Evolutionary conservation across 2,329 filamentous ascomycete species (phyloP).

Genomic region (Phyllosticta ampelicida): DNA sequence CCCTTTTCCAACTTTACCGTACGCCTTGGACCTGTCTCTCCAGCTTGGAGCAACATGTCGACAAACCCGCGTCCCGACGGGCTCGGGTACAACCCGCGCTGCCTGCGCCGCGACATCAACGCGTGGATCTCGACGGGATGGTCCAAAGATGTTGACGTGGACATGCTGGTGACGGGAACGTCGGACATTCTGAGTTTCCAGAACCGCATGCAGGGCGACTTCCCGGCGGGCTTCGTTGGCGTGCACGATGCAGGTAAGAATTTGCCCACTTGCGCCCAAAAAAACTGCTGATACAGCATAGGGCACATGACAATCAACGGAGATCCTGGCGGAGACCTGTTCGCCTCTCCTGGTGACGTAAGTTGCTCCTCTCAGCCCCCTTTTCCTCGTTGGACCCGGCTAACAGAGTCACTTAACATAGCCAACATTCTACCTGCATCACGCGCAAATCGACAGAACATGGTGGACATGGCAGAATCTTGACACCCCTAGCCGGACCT

Average conservation of each 20-base stretch:
- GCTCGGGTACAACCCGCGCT: slow-evolving; percentile 29
- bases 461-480: slow-evolving; percentile 44
- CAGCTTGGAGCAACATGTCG: slow-evolving; percentile 21
- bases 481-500: slow-evolving; percentile 27
- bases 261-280: too few relatives aligned
- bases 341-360: slow-evolving; percentile 34
- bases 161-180: slow-evolving; percentile 17
- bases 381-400: neutral
- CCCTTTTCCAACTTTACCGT: slow-evolving; percentile 40
- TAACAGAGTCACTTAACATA: neutral
- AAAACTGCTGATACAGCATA: too few relatives aligned
- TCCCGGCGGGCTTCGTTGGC: slow-evolving; percentile 26
- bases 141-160: slow-evolving; percentile 18
- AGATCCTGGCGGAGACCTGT: slow-evolving; percentile 37
- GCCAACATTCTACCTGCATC: slow-evolving; percentile 36
- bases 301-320: slow-evolving; percentile 38
- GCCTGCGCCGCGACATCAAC: slow-evolving; percentile 28
- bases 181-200: slow-evolving; percentile 25
- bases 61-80: slow-evolving; percentile 20
- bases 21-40: slow-evolving; percentile 39
- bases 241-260: slow-evolving; percentile 31
- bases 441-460: slow-evolving; percentile 37
- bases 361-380: too few relatives aligned
- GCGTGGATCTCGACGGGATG: slow-evolving; percentile 17
- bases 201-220: slow-evolving; percentile 29